phyloP scores from a whole-genome alignment of 2,329 filamentous ascomycete species.

The Arthroderma sp. region DNA sequence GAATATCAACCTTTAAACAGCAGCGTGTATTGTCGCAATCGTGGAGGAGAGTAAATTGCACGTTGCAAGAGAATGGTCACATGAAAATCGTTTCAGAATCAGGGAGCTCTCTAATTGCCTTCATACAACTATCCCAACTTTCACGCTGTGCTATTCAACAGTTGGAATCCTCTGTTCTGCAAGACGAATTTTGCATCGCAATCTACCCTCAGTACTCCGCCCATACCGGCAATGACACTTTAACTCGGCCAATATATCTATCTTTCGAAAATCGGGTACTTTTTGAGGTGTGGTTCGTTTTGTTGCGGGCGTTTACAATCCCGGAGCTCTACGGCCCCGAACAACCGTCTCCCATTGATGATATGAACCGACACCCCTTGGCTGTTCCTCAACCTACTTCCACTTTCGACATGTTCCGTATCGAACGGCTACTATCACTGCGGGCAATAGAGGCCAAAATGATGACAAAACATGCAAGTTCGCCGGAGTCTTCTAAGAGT shows the following conservation, averaged over 20 bases:
- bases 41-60: conserved; percentile 85
- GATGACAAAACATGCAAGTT: conserved; percentile 22
- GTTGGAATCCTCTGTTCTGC: conserved; percentile 76
- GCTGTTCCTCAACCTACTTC: conserved; percentile 19
- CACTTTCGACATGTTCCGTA: conserved; percentile 50
- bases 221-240: conserved; percentile 56
- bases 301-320: conserved; percentile 79
- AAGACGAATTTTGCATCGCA: conserved; percentile 85
- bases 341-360: conserved; percentile 27
- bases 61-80: conserved; percentile 86
- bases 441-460: conserved; percentile 51
- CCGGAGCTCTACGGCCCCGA: conserved; percentile 76
- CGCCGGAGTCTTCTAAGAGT: conserved; percentile 20
- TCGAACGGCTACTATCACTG: conserved; percentile 48
- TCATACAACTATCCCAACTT: conserved; percentile 77
- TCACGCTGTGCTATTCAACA: conserved; percentile 84
- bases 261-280: conserved; percentile 73
- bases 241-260: conserved; percentile 79
- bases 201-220: conserved; percentile 89
- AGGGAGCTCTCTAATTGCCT: conserved; percentile 64
- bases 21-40: conserved; percentile 47
- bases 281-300: conserved; percentile 96
- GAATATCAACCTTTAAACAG: conserved; percentile 42
- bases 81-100: conserved; percentile 82
- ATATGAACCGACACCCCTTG: conserved; percentile 26